These are phyloP conservation scores for Luzula sylvatica DNA, from an alignment of 176 grass and related monocot genomes.

Conservation along the genomic window DNA sequence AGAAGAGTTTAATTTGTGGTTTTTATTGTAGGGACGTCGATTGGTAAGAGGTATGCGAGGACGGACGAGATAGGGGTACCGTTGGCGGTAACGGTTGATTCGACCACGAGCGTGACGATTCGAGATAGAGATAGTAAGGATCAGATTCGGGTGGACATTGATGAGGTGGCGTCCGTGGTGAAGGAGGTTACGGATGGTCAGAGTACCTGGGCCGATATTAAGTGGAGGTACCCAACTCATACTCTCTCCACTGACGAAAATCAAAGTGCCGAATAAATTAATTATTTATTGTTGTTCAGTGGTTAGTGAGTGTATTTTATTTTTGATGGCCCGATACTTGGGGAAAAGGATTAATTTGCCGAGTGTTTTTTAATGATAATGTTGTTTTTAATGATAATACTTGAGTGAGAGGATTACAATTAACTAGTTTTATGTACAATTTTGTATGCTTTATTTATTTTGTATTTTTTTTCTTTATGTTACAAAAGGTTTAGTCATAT, in stretches of 20 bases:
- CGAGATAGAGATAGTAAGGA: constrained; percentile 62
- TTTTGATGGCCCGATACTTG: too few species aligned
- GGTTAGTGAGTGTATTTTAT: too few species aligned
- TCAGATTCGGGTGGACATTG: constrained; percentile 45
- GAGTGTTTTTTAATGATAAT: too few species aligned
- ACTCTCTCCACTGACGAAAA: constrained; percentile 30
- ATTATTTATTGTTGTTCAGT: neutral
- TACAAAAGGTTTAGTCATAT: too few species aligned
- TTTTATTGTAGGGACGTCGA: constrained; percentile 44
- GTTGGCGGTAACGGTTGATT: constrained; percentile 57
- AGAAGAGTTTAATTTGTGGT: neutral
- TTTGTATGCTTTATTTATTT: too few species aligned
- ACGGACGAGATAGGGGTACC: constrained; percentile 72
- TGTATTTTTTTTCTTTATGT: too few species aligned
- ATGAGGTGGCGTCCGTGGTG: constrained; percentile 46
- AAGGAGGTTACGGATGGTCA: constrained; percentile 50
- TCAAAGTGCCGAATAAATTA: constrained; percentile 25
- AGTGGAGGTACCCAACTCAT: constrained; percentile 36
- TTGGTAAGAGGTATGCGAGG: constrained; percentile 58
- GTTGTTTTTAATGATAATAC: too few species aligned
- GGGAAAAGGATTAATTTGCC: too few species aligned
- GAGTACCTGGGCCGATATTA: constrained; percentile 51
- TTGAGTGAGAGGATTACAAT: too few species aligned
- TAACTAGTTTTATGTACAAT: too few species aligned
- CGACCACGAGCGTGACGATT: constrained; percentile 31